Evolutionary conservation across 805 yeast species (phyloP), one percentile per base, ranked within the genome.

Genomic region (Starmerella powellii): DNA sequence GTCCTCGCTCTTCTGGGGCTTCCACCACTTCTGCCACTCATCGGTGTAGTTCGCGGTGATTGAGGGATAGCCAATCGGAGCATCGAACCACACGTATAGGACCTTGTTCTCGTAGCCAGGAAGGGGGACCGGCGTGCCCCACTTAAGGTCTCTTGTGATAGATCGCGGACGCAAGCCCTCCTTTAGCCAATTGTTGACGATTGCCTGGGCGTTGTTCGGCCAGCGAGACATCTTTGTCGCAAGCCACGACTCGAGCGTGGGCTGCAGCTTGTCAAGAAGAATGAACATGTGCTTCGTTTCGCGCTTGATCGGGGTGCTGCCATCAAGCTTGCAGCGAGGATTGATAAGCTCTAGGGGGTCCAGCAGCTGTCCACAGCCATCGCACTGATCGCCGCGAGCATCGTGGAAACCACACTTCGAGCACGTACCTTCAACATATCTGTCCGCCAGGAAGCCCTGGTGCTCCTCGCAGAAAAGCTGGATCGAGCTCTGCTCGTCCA

Each of bases 311-410:
- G 99, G 99, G 10, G 80, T 69, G 35, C 85, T 72, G 53, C 75
- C 73, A 59, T 91, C 98, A 47, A 91, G 65, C 65, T 91, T 88
- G 74, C 99, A 91, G 55, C 94, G 82, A 42, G 99, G 97, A 50
- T 87, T 74, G 51, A 88, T 78, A 61, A 91, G 73, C 64, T 91
- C 97, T 57, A 86, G 80, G 38, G 98, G 95, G 61, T 88, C 82
- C 54, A 91, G 70, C 51, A 91, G 70, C 46, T 67, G 65, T 51
- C 98, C 99, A 70, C 99, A 91, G 56, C 79, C 79, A 63, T 91
- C 99, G 73, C 99, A 91, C 69, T 91, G 99, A 63, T 91, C 99
- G 55, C 99, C 99, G 63, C 98, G 78, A 26, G 99, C 99, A 61
- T 91, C 98, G 49, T 82, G 94, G 60, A 86, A 91, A 34, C 70